Percentiles rank a stretch among this genome's conserved stretches.
phyloP scores from a whole-genome alignment of 1,284 basidiomycete genomes.

The Tremellales sp. region DNA sequence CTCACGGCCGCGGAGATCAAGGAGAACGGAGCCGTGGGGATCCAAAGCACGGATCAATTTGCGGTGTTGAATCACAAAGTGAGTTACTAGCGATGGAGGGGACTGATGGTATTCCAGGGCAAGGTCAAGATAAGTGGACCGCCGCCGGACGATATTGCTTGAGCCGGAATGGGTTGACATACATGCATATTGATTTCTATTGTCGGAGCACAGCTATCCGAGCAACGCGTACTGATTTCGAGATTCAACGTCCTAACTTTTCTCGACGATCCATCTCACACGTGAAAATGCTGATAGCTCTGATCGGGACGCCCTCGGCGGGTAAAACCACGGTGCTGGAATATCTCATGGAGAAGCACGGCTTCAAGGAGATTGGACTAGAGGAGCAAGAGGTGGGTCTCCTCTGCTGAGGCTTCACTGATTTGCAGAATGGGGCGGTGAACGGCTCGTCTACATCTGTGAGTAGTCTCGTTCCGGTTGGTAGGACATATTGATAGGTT shows the following conservation, averaged over 20 bases:
- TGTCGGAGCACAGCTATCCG: too few relatives aligned
- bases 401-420: too few relatives aligned
- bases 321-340: conserved; percentile 75
- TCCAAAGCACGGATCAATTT: conserved; percentile 57
- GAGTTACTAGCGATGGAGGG: conserved; percentile 7
- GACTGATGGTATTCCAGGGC: conserved; percentile 46
- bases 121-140: conserved; percentile 58
- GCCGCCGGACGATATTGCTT: conserved; percentile 36
- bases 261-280: background rate
- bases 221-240: too few relatives aligned
- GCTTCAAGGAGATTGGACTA: conserved; percentile 50
- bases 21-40: conserved; percentile 57
- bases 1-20: conserved; percentile 62
- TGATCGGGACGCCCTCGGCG: conserved; percentile 75
- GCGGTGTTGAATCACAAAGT: conserved; percentile 62
- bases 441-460: too few relatives aligned
- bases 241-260: background rate
- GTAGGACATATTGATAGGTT: background rate
- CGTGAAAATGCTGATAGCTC: conserved; percentile 68
- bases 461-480: conserved; percentile 10
- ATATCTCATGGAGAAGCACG: conserved; percentile 59
- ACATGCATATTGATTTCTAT: too few relatives aligned
- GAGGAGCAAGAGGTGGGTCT: too few relatives aligned
- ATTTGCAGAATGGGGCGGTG: too few relatives aligned
- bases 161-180: too few relatives aligned